Base-by-base conservation (phyloP, 2,329 filamentous ascomycete species). In the Penicillium digitatum region DNA sequence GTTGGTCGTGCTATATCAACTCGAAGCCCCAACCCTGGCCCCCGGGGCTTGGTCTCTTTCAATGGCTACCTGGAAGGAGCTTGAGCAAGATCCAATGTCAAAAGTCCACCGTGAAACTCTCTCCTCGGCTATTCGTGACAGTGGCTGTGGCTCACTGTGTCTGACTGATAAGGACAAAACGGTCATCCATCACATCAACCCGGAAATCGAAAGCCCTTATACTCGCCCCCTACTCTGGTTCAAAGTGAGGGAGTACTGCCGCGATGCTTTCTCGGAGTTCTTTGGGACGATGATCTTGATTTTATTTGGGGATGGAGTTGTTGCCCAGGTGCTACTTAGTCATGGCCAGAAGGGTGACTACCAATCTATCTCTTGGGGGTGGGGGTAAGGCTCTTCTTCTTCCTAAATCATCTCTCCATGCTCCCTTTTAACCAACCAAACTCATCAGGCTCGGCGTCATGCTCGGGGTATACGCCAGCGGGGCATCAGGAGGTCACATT, bases 291-390 rank as follows among this genome's bases (percentile, higher is more conserved):
- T 89, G 74, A 79, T 87, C 52, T 71, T 89, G 58, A 76, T 89
- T 55, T 72, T 89, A 38, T 89, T 89, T 63, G 87, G 87, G 4
- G 82, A 89, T 57, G 86, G 85, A n/a, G 83, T 83, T 52, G 84
- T 89, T 20, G 87, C 87, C 3, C 87, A 89, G 69, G 86, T 88
- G 0, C 74, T 84, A 0, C 77, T 89, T 12, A 85, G 82, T 55
- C 60, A 68, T 39, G 67, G 62, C n/a, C 57, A 70, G 49, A 76
- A 74, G 54, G 75, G 76, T 10, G 68, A 74, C 55, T 81, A 81
- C 61, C 79, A 81, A 60, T 81, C 78, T 5, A 81, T 81, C 39
- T 74, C 72, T 24, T 81, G 78, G 76, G 76, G 79, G 24, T 79
- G 76, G 72, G 78, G 76, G 69, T 78, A 58, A 65, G 73, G 39